Evolutionary conservation across 768 basidiomycete species (phyloP).

Genomic region (Pisolithus microcarpus): DNA sequence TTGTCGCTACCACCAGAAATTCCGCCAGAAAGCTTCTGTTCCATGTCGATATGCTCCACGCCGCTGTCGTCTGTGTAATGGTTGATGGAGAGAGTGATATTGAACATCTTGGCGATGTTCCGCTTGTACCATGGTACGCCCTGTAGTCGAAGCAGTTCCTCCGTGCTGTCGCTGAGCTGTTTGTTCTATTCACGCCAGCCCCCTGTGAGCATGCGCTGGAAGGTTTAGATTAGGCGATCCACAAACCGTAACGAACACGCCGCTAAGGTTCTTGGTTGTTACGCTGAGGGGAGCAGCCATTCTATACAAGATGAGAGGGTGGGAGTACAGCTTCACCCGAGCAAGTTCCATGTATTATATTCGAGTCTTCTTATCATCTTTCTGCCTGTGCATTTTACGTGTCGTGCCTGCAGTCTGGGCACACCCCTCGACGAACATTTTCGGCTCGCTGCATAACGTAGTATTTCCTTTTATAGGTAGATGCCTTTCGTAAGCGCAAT

Average conservation of each 20-base stretch:
- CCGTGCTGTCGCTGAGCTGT: conserved; percentile 50
- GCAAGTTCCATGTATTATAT: too few species aligned
- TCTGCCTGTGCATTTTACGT: too few species aligned
- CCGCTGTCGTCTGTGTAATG: conserved; percentile 56
- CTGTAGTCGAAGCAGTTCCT: conserved; percentile 60
- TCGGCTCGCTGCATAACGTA: too few species aligned
- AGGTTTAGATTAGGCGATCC: too few species aligned
- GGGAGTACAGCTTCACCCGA: too few species aligned
- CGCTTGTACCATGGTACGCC: conserved; percentile 70
- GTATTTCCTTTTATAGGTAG: too few species aligned
- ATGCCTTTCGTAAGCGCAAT: too few species aligned
- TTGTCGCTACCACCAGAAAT: conserved; percentile 51
- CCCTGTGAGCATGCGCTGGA: neutral
- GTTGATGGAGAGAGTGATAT: conserved; percentile 52
- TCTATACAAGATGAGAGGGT: too few species aligned
- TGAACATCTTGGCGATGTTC: conserved; percentile 48
- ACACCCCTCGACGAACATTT: too few species aligned
- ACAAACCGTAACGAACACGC: conserved; percentile 56
- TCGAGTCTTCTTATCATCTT: too few species aligned
- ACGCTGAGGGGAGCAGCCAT: conserved; percentile 66
- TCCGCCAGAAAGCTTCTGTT: conserved; percentile 58
- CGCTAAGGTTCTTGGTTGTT: conserved; percentile 53
- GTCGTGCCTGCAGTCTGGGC: too few species aligned
- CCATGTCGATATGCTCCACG: conserved; percentile 60
- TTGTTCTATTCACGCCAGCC: conserved; percentile 47